Conservation (phyloP, 164 flowering plant genomes). For the Piper betle region DNA sequence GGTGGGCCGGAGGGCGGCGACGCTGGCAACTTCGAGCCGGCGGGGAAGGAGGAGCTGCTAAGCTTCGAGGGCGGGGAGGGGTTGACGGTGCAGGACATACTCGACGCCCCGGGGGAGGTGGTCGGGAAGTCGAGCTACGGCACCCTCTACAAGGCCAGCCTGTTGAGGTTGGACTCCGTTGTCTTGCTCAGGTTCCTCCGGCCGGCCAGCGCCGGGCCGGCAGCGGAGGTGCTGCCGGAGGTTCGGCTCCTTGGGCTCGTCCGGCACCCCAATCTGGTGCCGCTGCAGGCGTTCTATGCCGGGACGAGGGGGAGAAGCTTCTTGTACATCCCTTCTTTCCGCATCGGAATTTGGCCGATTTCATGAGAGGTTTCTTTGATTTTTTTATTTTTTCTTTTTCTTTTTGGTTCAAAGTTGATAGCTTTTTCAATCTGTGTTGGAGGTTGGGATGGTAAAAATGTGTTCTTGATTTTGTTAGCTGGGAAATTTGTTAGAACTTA, state of each 20-base stretch:
- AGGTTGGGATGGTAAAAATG: too few species aligned
- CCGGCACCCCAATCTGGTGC: constrained; percentile 77
- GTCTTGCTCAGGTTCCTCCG: constrained; percentile 69
- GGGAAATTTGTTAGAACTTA: too few species aligned
- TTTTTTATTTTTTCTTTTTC: too few species aligned
- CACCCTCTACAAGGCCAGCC: constrained; percentile 66
- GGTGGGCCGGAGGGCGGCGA: constrained; percentile 13
- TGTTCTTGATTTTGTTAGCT: too few species aligned
- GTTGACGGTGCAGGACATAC: constrained; percentile 49
- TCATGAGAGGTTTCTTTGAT: constrained; percentile 43
- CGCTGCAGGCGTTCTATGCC: constrained; percentile 63
- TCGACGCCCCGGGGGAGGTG: constrained; percentile 94
- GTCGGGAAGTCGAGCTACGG: constrained; percentile 86
- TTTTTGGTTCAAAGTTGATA: too few species aligned
- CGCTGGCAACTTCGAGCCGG: constrained; percentile 10
- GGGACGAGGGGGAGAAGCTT: constrained; percentile 90
- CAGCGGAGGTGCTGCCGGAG: constrained; percentile 27
- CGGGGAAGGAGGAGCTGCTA: constrained; percentile 37
- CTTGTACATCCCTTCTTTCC: constrained; percentile 73
- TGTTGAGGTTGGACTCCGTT: constrained; percentile 28
- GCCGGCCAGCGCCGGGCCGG: constrained; percentile 44
- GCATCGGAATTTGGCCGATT: constrained; percentile 55
- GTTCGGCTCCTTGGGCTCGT: constrained; percentile 47
- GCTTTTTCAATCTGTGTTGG: too few species aligned
- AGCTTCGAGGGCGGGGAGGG: constrained; percentile 56